Evolutionary conservation across 202 grass and related monocot species (phyloP).

Genomic region (Setaria viridis): DNA sequence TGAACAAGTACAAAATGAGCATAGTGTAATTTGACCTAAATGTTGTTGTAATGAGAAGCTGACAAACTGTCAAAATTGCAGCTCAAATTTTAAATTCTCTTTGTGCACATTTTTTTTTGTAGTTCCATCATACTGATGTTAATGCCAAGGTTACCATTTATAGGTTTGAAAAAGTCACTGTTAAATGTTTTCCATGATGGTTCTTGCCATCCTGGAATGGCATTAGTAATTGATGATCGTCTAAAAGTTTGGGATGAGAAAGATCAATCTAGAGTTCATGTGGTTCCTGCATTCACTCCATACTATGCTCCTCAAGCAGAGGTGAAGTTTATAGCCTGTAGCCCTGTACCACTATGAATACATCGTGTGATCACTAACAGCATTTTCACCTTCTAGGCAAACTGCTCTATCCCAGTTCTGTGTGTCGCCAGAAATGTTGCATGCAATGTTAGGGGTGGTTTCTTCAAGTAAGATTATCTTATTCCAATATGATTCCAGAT

Average conservation of each 20-base stretch:
- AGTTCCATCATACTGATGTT: conserved; percentile 36
- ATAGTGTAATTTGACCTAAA: conserved; percentile 1
- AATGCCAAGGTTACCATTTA: conserved; percentile 31
- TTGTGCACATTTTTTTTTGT: conserved; percentile 24
- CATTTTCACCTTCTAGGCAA: conserved; percentile 64
- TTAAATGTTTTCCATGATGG: conserved; percentile 95
- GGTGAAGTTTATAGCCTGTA: conserved; percentile 58
- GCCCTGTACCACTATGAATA: conserved; percentile 4
- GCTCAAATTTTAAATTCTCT: conserved; percentile 19
- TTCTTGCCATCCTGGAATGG: conserved; percentile 93
- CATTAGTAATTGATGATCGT: conserved; percentile 93
- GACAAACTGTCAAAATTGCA: conserved; percentile 27
- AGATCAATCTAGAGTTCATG: conserved; percentile 93
- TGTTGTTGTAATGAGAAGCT: conserved; percentile 9
- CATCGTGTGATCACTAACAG: conserved; percentile 36
- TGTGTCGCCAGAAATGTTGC: conserved; percentile 99
- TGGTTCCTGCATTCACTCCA: conserved; percentile 96
- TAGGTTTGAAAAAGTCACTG: conserved; percentile 87
- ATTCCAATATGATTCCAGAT: conserved; percentile 23
- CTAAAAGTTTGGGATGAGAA: conserved; percentile 99
- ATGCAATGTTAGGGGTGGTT: conserved; percentile 93
- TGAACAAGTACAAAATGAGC: conserved; percentile 10
- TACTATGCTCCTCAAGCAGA: conserved; percentile 99
- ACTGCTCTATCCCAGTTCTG: conserved; percentile 74
- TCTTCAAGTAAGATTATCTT: conserved; percentile 84